Conservation (phyloP, 331 rosid genomes). For the Cydonia oblonga region DNA sequence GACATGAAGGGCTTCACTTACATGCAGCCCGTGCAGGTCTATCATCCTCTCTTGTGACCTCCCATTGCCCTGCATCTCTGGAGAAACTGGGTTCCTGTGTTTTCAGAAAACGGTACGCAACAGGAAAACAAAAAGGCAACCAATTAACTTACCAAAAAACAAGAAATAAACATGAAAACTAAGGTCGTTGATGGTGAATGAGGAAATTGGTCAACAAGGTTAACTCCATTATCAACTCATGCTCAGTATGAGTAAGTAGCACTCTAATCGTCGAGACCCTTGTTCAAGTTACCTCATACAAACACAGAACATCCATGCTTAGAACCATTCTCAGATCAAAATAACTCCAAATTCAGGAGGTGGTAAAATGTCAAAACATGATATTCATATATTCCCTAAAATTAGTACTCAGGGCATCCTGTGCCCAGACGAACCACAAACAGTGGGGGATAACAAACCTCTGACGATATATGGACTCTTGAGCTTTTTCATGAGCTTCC, state of each 20-base stretch:
- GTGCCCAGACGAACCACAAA: background rate
- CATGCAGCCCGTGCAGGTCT: slow-evolving; percentile 91
- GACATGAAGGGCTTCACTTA: slow-evolving; percentile 74
- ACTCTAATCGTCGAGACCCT: background rate
- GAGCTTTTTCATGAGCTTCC: slow-evolving; percentile 92
- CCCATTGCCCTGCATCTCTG: slow-evolving; percentile 69
- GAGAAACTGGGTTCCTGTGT: slow-evolving; percentile 63
- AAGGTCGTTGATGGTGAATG: background rate
- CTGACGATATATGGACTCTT: slow-evolving; percentile 87
- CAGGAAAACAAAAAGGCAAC: slow-evolving; percentile 6
- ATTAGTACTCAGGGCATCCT: background rate
- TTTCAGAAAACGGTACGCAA: slow-evolving; percentile 6
- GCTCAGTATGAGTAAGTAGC: background rate
- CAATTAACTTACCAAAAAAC: background rate
- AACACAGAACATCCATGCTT: background rate
- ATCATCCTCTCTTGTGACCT: slow-evolving; percentile 84
- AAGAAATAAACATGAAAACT: background rate
- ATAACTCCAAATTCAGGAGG: background rate
- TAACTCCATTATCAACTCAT: background rate
- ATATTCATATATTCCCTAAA: background rate
- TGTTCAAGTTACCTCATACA: background rate
- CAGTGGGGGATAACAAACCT: slow-evolving; percentile 51
- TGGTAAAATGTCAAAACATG: background rate
- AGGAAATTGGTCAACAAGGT: background rate
- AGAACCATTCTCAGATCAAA: background rate